Evolutionary conservation across 805 yeast species (phyloP).

Genomic region (Zygosaccharomyces bailii): DNA sequence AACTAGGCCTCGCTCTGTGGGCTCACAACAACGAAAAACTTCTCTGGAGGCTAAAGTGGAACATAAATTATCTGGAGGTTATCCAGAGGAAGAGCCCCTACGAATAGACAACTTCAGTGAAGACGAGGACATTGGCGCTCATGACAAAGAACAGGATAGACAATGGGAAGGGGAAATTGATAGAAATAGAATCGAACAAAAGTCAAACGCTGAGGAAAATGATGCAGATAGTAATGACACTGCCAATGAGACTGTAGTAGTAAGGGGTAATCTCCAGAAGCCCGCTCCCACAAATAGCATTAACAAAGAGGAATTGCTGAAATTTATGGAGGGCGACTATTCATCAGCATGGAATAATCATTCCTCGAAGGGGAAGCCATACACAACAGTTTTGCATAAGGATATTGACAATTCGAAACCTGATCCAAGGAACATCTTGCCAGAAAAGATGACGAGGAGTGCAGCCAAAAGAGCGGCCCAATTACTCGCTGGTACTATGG

Average conservation of each 20-base stretch:
- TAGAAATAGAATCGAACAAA: neutral
- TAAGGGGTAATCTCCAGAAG: constrained; percentile 9
- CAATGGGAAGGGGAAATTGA: constrained; percentile 8
- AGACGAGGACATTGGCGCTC: constrained; percentile 20
- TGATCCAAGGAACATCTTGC: constrained; percentile 32
- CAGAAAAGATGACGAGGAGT: constrained; percentile 27
- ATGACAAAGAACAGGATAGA: constrained; percentile 12
- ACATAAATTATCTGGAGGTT: constrained; percentile 10
- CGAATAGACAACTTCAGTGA: constrained; percentile 28
- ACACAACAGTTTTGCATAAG: constrained; percentile 28
- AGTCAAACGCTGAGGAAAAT: neutral
- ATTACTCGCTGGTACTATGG: constrained; percentile 20
- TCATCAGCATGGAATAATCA: constrained; percentile 24
- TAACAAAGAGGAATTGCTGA: constrained; percentile 29
- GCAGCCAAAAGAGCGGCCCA: constrained; percentile 35
- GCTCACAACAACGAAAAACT: constrained; percentile 23
- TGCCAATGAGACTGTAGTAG: constrained; percentile 21
- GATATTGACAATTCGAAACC: constrained; percentile 34
- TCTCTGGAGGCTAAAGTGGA: constrained; percentile 25
- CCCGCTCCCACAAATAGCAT: constrained; percentile 23
- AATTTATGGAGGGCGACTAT: constrained; percentile 26
- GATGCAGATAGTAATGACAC: constrained; percentile 2
- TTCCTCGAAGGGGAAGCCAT: constrained; percentile 25
- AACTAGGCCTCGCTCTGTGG: constrained; percentile 9
- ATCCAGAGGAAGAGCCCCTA: constrained; percentile 15